phyloP scores from a whole-genome alignment of 2,329 filamentous ascomycete genomes.

The Sclerotinia glacialis region DNA sequence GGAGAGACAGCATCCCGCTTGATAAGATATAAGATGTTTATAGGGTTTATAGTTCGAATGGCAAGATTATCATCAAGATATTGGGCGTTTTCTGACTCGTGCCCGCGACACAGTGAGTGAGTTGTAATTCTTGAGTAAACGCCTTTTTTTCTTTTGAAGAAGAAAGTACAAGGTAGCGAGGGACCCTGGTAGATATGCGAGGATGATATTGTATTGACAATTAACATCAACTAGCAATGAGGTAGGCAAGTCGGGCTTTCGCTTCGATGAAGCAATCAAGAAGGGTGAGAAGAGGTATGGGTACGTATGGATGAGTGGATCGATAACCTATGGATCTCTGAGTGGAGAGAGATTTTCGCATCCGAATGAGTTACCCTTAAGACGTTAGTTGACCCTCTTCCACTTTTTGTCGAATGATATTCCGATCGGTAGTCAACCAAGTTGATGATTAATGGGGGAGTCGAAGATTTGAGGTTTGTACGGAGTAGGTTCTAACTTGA shows the following conservation, averaged over 20 bases:
- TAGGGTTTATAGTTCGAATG: not conserved
- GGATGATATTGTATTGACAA: slow-evolving; percentile 17
- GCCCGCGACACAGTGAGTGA: not conserved
- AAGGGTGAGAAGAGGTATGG: not conserved
- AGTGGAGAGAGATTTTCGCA: not conserved
- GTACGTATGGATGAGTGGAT: slow-evolving; percentile 1
- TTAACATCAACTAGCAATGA: slow-evolving; percentile 7
- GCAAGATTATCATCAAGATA: not conserved
- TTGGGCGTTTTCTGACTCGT: not conserved
- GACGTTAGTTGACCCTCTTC: slow-evolving; percentile 15
- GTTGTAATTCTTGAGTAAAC: slow-evolving; percentile 19
- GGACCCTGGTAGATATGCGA: slow-evolving; percentile 18
- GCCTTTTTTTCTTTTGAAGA: slow-evolving; percentile 12
- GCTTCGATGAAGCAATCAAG: slow-evolving; percentile 10
- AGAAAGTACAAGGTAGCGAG: slow-evolving; percentile 15
- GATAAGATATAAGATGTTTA: slow-evolving; percentile 11
- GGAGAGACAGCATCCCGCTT: slow-evolving; percentile 6
- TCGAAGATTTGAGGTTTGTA: slow-evolving; percentile 28
- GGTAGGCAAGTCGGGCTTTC: not conserved
- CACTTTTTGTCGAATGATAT: slow-evolving; percentile 22
- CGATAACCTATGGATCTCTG: not conserved
- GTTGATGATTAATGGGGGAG: not conserved
- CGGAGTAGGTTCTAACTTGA: not conserved
- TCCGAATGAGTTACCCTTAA: slow-evolving; percentile 3
- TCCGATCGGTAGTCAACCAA: slow-evolving; percentile 19